phyloP scores from a whole-genome alignment of 768 basidiomycete genomes.

The Astraeus odoratus region DNA sequence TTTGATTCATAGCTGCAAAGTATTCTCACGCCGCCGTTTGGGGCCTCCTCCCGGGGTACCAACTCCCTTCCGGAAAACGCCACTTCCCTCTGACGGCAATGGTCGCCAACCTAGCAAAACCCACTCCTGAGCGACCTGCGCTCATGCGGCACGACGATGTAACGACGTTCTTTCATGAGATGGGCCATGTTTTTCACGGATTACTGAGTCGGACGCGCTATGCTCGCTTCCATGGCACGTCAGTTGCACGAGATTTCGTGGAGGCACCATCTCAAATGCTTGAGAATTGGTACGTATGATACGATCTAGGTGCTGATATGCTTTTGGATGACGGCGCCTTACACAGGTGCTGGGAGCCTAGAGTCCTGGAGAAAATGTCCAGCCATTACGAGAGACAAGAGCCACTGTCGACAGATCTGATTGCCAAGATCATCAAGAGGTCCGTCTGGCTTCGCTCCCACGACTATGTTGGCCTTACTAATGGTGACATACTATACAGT shows the following conservation, averaged over 20 bases:
- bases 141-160: constrained; percentile 85
- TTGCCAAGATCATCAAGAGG: constrained; percentile 78
- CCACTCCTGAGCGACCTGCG: constrained; percentile 73
- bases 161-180: constrained; percentile 89
- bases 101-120: constrained; percentile 89
- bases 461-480: not conserved
- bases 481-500: constrained; percentile 23
- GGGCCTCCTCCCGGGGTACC: constrained; percentile 64
- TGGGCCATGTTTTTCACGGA: constrained; percentile 71
- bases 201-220: constrained; percentile 66
- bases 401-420: constrained; percentile 63
- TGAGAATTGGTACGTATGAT: constrained; percentile 65
- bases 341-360: constrained; percentile 72
- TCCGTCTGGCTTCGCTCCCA: constrained; percentile 16
- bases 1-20: constrained; percentile 46
- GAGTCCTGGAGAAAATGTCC: constrained; percentile 71
- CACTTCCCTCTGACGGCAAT: constrained; percentile 74
- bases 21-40: constrained; percentile 88
- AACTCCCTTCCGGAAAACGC: constrained; percentile 46
- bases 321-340: not conserved
- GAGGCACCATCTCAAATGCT: constrained; percentile 92
- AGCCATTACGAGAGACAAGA: constrained; percentile 71
- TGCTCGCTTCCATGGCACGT: constrained; percentile 76
- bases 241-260: constrained; percentile 75
- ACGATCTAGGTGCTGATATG: not conserved